phyloP scores from a whole-genome alignment of 768 basidiomycete genomes.

The Gelatoporia subvermispora region DNA sequence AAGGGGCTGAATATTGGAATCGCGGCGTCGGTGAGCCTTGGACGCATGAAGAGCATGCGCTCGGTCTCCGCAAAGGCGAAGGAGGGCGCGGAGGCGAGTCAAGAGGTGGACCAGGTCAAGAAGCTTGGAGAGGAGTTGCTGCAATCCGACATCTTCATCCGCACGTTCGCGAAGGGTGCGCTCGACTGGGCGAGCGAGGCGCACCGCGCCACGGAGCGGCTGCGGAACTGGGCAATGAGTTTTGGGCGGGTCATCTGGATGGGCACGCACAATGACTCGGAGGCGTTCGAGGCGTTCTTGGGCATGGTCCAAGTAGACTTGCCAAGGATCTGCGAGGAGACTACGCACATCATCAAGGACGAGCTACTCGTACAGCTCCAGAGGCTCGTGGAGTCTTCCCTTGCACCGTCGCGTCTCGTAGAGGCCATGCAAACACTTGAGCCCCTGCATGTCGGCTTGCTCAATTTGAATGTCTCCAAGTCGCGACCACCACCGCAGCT shows the following conservation, averaged over 20 bases:
- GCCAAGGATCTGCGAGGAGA: conserved; percentile 38
- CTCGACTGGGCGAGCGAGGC: conserved; percentile 59
- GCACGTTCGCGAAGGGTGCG: conserved; percentile 56
- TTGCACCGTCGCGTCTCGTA: conserved; percentile 60
- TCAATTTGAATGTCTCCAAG: conserved; percentile 60
- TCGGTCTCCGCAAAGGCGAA: conserved; percentile 26
- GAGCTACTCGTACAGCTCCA: conserved; percentile 55
- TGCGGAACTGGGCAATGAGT: conserved; percentile 57
- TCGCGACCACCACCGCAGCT: conserved; percentile 64
- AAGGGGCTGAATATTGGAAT: conserved; percentile 41
- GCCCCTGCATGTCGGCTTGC: conserved; percentile 64
- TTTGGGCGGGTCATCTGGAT: conserved; percentile 60
- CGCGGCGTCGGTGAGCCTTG: conserved; percentile 51
- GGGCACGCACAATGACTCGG: conserved; percentile 27
- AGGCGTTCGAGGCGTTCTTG: conserved; percentile 59
- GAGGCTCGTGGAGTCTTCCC: conserved; percentile 52
- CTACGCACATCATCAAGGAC: conserved; percentile 40
- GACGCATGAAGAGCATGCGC: conserved; percentile 54
- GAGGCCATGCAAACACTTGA: conserved; percentile 68
- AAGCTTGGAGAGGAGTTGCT: conserved; percentile 53
- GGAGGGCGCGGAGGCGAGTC: conserved; percentile 31
- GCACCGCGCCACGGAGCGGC: conserved; percentile 40
- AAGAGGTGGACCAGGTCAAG: conserved; percentile 49
- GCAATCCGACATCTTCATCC: conserved; percentile 50
- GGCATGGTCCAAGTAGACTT: conserved; percentile 10